These are phyloP conservation scores for Mortierella sp. DNA, from an alignment of 371 early-diverging fungal species.

Conservation along the genomic window DNA sequence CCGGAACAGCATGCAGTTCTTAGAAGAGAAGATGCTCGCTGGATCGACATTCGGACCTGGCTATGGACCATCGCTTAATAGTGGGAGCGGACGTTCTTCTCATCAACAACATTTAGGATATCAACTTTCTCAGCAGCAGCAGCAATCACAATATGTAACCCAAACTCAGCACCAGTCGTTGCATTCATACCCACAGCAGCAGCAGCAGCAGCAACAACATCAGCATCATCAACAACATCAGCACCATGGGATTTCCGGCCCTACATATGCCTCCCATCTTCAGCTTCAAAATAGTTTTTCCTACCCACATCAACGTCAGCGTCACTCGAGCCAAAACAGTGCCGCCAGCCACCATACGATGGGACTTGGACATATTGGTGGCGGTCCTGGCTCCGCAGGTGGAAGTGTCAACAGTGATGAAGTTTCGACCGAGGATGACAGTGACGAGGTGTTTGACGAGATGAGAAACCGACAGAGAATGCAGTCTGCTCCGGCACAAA, in stretches of 20 bases:
- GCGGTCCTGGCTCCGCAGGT: conserved; percentile 49
- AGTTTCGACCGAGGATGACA: conserved; percentile 51
- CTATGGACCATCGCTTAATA: conserved; percentile 49
- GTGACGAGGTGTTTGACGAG: conserved; percentile 54
- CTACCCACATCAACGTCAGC: conserved; percentile 52
- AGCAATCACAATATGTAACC: conserved; percentile 6
- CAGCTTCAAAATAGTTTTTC: conserved; percentile 16
- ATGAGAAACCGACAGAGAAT: conserved; percentile 42
- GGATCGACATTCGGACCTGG: conserved; percentile 48
- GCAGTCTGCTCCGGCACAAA: conserved; percentile 22
- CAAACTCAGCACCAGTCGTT: background rate
- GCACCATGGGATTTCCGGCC: conserved; percentile 23
- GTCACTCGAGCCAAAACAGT: conserved; percentile 57
- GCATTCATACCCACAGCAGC: conserved; percentile 8
- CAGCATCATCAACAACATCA: conserved; percentile 15
- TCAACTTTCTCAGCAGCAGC: conserved; percentile 24
- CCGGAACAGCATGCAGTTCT: conserved; percentile 36
- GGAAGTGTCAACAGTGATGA: conserved; percentile 55
- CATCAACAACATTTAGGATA: conserved; percentile 17
- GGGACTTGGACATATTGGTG: conserved; percentile 49
- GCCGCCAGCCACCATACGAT: conserved; percentile 56
- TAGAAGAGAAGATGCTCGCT: conserved; percentile 41
- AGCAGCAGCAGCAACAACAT: conserved; percentile 21
- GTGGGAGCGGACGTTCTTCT: conserved; percentile 25
- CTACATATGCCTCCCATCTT: conserved; percentile 36